These are phyloP conservation scores for Dictyostelium firmibasis DNA, from an alignment of 78 protist genomes.

Conservation along the genomic window DNA sequence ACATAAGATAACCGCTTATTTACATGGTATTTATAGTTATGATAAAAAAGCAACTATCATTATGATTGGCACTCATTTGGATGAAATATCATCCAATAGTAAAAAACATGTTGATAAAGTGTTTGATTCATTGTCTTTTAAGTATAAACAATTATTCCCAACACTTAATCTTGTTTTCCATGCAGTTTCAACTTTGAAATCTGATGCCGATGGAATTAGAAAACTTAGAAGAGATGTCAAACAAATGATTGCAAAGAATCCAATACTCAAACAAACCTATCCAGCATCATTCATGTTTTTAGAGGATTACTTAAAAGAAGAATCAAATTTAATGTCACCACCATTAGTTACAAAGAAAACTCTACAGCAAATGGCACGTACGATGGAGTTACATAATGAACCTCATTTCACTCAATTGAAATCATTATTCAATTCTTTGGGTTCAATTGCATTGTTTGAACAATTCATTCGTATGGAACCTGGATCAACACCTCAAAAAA, in stretches of 20 bases:
- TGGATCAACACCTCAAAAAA: constrained; percentile 38
- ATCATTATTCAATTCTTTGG: constrained; percentile 49
- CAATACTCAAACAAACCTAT: constrained; percentile 54
- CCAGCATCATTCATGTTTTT: constrained; percentile 60
- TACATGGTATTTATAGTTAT: constrained; percentile 3
- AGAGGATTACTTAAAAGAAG: constrained; percentile 58
- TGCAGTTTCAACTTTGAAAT: constrained; percentile 4
- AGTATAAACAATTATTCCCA: constrained; percentile 9
- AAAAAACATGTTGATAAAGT: constrained; percentile 26
- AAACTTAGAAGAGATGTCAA: constrained; percentile 43
- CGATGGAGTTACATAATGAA: constrained; percentile 67
- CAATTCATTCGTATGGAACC: constrained; percentile 66
- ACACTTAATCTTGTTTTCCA: neutral
- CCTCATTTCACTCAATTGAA: constrained; percentile 72
- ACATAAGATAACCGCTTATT: neutral
- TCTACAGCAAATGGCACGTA: constrained; percentile 45
- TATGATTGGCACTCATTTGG: constrained; percentile 54
- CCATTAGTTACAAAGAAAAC: constrained; percentile 40
- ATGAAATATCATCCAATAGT: neutral
- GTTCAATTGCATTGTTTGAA: constrained; percentile 51
- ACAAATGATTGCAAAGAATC: constrained; percentile 24
- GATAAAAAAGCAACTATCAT: constrained; percentile 32
- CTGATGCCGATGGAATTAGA: constrained; percentile 51
- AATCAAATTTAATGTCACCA: constrained; percentile 61
- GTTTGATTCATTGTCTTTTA: neutral